A percentile compares a stretch with the other conserved stretches of the same genome.
Conservation (phyloP, 768 basidiomycete genomes). For the Brasilioporus rufonigricans region DNA sequence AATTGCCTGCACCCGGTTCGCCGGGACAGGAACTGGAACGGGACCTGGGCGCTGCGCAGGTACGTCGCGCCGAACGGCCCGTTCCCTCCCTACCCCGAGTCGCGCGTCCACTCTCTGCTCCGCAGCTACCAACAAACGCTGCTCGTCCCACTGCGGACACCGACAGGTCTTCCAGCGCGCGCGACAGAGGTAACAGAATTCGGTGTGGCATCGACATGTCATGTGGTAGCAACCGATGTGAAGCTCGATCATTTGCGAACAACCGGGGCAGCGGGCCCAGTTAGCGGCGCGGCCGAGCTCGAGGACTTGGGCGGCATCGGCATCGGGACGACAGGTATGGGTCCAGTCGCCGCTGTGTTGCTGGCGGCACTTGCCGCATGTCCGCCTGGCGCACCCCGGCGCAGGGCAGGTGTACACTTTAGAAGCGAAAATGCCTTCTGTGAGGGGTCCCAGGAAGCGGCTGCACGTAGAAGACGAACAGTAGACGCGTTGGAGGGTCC, state of each 20-base stretch:
- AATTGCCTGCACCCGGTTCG: background rate
- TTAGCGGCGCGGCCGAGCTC: background rate
- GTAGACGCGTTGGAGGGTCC: background rate
- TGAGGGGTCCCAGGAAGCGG: background rate
- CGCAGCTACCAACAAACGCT: constrained; percentile 36
- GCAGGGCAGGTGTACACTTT: background rate
- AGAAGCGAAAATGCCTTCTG: background rate
- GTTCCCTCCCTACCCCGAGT: constrained; percentile 30
- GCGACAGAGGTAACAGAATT: constrained; percentile 49
- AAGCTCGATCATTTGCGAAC: background rate
- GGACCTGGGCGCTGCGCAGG: constrained; percentile 12
- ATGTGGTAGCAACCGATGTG: constrained; percentile 27
- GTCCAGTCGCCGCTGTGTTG: background rate
- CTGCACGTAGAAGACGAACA: background rate
- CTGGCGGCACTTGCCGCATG: background rate
- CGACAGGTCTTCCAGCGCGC: constrained; percentile 60
- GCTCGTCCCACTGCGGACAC: constrained; percentile 70
- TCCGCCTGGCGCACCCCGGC: background rate
- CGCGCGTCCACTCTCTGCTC: constrained; percentile 42
- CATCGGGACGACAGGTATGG: background rate
- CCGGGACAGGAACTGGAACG: background rate
- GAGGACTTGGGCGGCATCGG: background rate
- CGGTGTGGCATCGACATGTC: constrained; percentile 37
- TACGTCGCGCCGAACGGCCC: constrained; percentile 32
- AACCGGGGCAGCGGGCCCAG: background rate